Base-by-base conservation (phyloP, 2,329 filamentous ascomycete species). In the Colletotrichum lindemuthianum region DNA sequence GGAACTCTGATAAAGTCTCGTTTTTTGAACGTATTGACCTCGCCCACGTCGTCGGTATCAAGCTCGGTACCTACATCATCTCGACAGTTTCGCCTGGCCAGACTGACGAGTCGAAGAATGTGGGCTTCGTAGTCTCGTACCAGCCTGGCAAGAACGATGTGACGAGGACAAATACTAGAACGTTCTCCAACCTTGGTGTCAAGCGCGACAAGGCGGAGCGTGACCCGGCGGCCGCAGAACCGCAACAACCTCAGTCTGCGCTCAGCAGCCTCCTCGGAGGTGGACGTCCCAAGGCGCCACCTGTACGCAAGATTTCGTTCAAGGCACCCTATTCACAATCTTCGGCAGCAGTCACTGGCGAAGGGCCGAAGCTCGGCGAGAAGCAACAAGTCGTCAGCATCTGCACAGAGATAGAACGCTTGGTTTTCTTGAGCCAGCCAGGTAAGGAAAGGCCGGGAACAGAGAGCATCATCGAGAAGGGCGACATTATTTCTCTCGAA, bases 1-100 rank as follows among this genome's bases (percentile, higher is more conserved):
- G 95, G 93, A 91, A 92, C 67, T 90, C 93, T 8, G 96, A 98
- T 78, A 98, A 98, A 74, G 92, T 99, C 2, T 90, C 91, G 11
- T 93, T 91, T 0, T 98, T 97, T 75, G 94, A 98, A 78, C 86
- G 94, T 8, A 88, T 97, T 12, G 89, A 91, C 63, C 83, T 98
- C 8, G 84, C 86, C 16, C 91, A 92, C 61, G 81, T 99, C 40
- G 84, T 86, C 2, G 84, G 85, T 32, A 87, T 99, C 70, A 89
- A 89, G 72, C 87, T 90, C 65, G 96, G 96, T 16, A 90, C 92
- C 0, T 99, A 98, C 72, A 91, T 99, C 72, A 97, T 93, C 0
- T 95, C 91, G 3, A 96, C 93, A 0, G 84, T 97, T 6, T 93
- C 93, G 1, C 81, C 89, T 2, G 83, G 88, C 0, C 92, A 97